Percentiles rank a stretch among this genome's conserved stretches.
Conservation (phyloP, 1,284 basidiomycete genomes). For the Coniferiporia sulphurascens region DNA sequence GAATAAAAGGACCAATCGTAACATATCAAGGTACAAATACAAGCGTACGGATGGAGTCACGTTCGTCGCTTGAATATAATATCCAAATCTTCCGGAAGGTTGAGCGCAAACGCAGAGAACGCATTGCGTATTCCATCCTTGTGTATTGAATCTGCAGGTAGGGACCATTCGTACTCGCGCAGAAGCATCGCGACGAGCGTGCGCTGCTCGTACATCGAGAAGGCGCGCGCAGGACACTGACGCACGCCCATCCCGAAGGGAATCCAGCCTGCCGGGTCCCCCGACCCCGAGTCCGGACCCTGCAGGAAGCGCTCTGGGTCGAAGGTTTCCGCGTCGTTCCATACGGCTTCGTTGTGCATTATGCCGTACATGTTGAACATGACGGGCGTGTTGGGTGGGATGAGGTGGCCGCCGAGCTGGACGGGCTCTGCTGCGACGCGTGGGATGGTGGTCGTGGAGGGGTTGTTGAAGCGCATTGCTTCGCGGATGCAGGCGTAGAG, state of each 20-base stretch:
- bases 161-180: slow-evolving; percentile 26
- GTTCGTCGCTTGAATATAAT: slow-evolving; percentile 19
- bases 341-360: slow-evolving; percentile 27
- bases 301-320: slow-evolving; percentile 24
- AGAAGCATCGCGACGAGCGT: slow-evolving; percentile 28
- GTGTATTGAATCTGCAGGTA: slow-evolving; percentile 28
- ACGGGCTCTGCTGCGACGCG: slow-evolving; percentile 22
- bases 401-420: slow-evolving; percentile 15
- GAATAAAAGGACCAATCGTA: too few species aligned
- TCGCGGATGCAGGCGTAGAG: slow-evolving; percentile 31
- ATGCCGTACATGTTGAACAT: slow-evolving; percentile 29
- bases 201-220: slow-evolving; percentile 32
- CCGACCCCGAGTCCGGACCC: background rate
- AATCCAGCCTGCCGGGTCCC: background rate
- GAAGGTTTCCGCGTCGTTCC: slow-evolving; percentile 21
- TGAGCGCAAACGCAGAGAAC: slow-evolving; percentile 31
- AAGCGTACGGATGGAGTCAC: background rate
- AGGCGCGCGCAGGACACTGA: slow-evolving; percentile 20
- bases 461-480: slow-evolving; percentile 31
- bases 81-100: slow-evolving; percentile 24
- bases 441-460: slow-evolving; percentile 28
- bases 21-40: too few species aligned
- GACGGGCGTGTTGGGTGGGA: slow-evolving; percentile 25
- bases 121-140: slow-evolving; percentile 25
- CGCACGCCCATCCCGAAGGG: slow-evolving; percentile 1